phyloP scores from a whole-genome alignment of 371 early-diverging fungal species.

The Mortierella sp. region DNA sequence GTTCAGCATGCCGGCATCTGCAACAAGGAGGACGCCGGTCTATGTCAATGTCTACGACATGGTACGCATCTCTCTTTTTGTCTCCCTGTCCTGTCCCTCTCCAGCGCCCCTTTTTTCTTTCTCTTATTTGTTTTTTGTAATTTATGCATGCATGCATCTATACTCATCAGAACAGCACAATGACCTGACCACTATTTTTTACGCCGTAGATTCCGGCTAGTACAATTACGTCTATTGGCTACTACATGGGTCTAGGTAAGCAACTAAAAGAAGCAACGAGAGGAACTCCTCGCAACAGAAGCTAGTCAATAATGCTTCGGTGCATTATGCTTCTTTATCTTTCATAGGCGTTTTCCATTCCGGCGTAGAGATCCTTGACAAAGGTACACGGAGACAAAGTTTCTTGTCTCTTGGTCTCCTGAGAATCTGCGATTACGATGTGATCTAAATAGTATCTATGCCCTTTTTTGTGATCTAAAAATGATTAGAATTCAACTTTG shows the following conservation, averaged over 20 bases:
- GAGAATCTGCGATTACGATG: neutral
- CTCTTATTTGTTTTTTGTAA: no score
- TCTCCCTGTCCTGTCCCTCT: no score
- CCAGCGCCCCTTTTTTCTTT: no score
- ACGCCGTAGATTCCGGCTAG: slow-evolving; percentile 71
- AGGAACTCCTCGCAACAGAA: no score
- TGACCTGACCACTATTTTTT: no score
- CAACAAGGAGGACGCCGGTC: slow-evolving; percentile 53
- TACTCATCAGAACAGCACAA: no score
- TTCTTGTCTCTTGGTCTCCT: neutral
- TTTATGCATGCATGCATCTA: neutral
- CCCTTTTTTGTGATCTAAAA: neutral
- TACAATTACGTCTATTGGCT: slow-evolving; percentile 64
- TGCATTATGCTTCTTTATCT: neutral
- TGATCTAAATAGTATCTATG: neutral
- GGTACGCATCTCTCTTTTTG: no score
- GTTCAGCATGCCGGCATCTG: slow-evolving; percentile 29
- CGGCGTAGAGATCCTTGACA: slow-evolving; percentile 69
- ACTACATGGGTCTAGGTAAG: slow-evolving; percentile 69
- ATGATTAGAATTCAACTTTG: slow-evolving; percentile 71
- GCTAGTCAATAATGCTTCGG: no score
- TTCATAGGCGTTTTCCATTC: slow-evolving; percentile 71
- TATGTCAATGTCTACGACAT: slow-evolving; percentile 72
- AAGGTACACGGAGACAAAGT: slow-evolving; percentile 31
- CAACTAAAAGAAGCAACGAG: no score